Evolutionary conservation across 2,329 filamentous ascomycete genomes (phyloP).

Genomic region (Cladosporium sp.): DNA sequence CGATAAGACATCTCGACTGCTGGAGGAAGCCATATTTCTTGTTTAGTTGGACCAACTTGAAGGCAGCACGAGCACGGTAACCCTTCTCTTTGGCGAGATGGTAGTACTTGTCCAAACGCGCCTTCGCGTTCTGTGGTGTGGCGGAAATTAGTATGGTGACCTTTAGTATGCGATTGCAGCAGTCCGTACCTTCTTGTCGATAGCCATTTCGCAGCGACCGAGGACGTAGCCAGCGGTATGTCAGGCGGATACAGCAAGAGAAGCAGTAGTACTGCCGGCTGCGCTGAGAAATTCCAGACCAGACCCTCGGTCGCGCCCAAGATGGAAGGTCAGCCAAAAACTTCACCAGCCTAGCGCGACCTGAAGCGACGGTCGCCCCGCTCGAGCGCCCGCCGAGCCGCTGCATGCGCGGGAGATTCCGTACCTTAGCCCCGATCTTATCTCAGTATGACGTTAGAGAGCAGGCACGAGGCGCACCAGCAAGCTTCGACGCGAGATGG

Average conservation of each 20-base stretch:
- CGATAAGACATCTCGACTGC: constrained; percentile 90
- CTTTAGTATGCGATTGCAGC: constrained; percentile 1
- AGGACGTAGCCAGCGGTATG: constrained; percentile 3
- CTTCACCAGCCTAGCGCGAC: not conserved
- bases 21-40: constrained; percentile 99
- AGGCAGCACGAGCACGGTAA: constrained; percentile 90
- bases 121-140: constrained; percentile 73
- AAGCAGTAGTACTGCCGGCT: not conserved
- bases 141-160: constrained; percentile 27
- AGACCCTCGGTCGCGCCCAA: not conserved
- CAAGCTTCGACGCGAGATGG: constrained; percentile 7
- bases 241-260: not conserved
- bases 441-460: not conserved
- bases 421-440: not conserved
- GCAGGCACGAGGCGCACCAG: not conserved
- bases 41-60: constrained; percentile 97
- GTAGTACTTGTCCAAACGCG: constrained; percentile 98
- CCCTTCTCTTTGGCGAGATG: constrained; percentile 98
- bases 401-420: not conserved
- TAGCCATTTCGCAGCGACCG: constrained; percentile 62
- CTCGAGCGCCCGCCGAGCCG: not conserved
- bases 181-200: constrained; percentile 76
- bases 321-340: not conserved
- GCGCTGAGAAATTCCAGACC: constrained; percentile 1
- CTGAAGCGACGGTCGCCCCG: not conserved